Percentiles rank a stretch among this genome's conserved stretches.
phyloP scores from a whole-genome alignment of 2,329 filamentous ascomycete genomes.

The Mollisia scopiformis region DNA sequence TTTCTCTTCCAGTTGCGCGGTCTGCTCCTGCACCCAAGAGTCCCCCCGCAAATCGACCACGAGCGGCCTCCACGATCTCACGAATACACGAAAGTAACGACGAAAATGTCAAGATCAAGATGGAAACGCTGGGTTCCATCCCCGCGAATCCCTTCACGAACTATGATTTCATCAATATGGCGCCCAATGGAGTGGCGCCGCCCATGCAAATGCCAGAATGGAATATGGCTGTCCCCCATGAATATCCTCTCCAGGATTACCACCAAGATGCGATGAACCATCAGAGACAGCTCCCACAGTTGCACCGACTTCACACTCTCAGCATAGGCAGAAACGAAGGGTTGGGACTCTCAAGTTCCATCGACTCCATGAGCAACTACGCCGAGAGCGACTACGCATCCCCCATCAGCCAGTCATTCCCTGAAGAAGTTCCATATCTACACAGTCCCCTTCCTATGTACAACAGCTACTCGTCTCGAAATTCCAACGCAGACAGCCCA shows the following conservation, averaged over 20 bases:
- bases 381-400: conserved; percentile 59
- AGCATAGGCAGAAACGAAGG: conserved; percentile 42
- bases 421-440: conserved; percentile 58
- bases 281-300: conserved; percentile 48
- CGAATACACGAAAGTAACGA: conserved; percentile 24
- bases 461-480: conserved; percentile 55
- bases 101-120: conserved; percentile 36
- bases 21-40: conserved; percentile 49
- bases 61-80: conserved; percentile 32
- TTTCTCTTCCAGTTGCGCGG: conserved; percentile 74
- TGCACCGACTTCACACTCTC: conserved; percentile 50
- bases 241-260: conserved; percentile 33
- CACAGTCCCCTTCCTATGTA: conserved; percentile 61
- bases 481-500: conserved; percentile 58
- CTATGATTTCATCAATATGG: conserved; percentile 45
- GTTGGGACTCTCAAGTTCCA: conserved; percentile 32
- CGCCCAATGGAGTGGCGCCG: conserved; percentile 32
- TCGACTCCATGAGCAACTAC: conserved; percentile 56
- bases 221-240: conserved; percentile 34
- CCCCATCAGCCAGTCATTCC: conserved; percentile 56
- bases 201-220: conserved; percentile 36
- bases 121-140: conserved; percentile 28
- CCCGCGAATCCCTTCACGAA: conserved; percentile 36
- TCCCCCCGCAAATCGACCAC: conserved; percentile 31
- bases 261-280: conserved; percentile 29